Conservation (phyloP, 768 basidiomycete genomes). For the Amanita inopinata region DNA sequence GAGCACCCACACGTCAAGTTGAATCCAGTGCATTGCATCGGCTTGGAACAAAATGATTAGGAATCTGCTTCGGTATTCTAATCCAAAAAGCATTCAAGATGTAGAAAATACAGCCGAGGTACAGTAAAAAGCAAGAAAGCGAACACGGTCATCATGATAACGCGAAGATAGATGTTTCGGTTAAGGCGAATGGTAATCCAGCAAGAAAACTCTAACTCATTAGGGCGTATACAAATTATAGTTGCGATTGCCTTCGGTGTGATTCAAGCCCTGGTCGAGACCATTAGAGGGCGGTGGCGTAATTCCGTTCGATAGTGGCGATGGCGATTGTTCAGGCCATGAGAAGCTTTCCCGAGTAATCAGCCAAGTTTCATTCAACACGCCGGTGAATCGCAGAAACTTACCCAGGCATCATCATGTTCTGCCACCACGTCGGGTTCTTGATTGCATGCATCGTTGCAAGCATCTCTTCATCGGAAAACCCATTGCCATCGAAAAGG, state of each 20-base stretch:
- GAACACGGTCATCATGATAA: too few relatives aligned
- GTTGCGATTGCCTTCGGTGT: not conserved
- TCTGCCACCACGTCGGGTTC: slow-evolving; percentile 64
- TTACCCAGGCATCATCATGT: slow-evolving; percentile 83
- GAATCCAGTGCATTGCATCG: too few relatives aligned
- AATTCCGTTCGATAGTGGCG: slow-evolving; percentile 17
- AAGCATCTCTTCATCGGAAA: slow-evolving; percentile 48
- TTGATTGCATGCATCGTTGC: slow-evolving; percentile 69
- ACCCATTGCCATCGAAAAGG: slow-evolving; percentile 20
- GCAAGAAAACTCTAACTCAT: not conserved
- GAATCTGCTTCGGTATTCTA: too few relatives aligned
- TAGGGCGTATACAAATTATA: not conserved
- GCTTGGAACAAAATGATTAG: too few relatives aligned
- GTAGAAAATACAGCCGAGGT: too few relatives aligned
- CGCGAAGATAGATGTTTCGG: too few relatives aligned
- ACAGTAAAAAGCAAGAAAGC: too few relatives aligned
- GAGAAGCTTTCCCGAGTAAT: slow-evolving; percentile 20
- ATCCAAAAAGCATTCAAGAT: too few relatives aligned
- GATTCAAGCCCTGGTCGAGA: not conserved
- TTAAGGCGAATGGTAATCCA: too few relatives aligned
- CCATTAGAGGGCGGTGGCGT: slow-evolving; percentile 11
- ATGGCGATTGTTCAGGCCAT: slow-evolving; percentile 28
- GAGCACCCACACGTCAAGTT: too few relatives aligned
- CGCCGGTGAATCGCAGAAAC: slow-evolving; percentile 8
- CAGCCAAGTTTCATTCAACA: not conserved